Evolutionary conservation across 164 flowering plant species (phyloP).

Genomic region (Annona squamosa): DNA sequence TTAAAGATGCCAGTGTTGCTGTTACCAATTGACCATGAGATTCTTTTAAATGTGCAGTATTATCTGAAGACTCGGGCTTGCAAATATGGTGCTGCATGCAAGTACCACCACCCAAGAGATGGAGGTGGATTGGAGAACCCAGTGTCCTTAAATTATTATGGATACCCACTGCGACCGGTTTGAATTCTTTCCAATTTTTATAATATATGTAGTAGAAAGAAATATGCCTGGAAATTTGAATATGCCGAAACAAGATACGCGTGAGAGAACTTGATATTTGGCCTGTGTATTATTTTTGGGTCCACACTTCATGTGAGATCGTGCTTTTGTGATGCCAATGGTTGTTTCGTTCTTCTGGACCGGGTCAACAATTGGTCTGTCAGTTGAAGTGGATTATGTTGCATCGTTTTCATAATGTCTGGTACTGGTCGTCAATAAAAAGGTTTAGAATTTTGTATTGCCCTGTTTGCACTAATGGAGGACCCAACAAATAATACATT

Average conservation of each 20-base stretch:
- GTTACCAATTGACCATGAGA: background rate
- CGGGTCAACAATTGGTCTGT: no score
- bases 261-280: background rate
- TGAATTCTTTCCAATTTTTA: slow-evolving; percentile 16
- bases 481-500: background rate
- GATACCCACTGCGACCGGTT: slow-evolving; percentile 91
- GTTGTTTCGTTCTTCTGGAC: background rate
- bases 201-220: background rate
- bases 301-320: background rate
- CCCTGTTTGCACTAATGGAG: background rate
- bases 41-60: slow-evolving; percentile 41
- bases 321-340: background rate
- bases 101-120: slow-evolving; percentile 86
- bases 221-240: background rate
- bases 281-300: background rate
- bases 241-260: background rate
- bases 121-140: slow-evolving; percentile 46
- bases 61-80: slow-evolving; percentile 84
- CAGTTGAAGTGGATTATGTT: no score
- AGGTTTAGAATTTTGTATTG: background rate
- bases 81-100: slow-evolving; percentile 88
- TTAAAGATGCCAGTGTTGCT: no score
- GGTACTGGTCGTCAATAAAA: background rate
- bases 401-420: background rate
- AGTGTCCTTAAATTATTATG: slow-evolving; percentile 54